Conservation (phyloP, 2,329 filamentous ascomycete species). For the Ceratocystis albifundus region DNA sequence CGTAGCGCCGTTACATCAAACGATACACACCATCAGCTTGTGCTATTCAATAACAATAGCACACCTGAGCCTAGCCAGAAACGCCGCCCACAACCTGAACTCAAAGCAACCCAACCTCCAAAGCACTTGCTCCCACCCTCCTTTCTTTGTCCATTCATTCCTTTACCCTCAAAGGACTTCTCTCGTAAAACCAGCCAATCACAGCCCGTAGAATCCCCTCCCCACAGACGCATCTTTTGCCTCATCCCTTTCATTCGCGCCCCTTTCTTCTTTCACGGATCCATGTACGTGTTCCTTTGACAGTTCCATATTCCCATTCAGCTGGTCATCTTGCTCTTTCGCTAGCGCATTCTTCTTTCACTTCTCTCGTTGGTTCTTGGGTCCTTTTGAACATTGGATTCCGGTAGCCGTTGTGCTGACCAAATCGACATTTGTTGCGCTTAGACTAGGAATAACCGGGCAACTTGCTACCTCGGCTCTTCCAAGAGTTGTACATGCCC, state of each 20-base stretch:
- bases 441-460: background rate
- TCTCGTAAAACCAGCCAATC: conserved; percentile 15
- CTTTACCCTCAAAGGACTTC: background rate
- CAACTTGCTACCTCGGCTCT: no score
- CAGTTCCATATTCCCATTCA: background rate
- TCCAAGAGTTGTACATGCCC: no score
- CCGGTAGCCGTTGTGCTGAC: no score
- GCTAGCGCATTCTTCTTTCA: no score
- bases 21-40: background rate
- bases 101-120: background rate
- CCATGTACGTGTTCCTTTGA: background rate
- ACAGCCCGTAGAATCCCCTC: background rate
- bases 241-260: background rate
- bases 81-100: no score
- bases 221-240: background rate
- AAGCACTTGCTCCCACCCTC: background rate
- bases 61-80: background rate
- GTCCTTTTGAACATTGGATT: no score
- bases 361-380: no score
- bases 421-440: background rate
- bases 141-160: background rate
- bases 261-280: background rate
- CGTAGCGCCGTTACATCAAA: background rate
- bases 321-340: background rate
- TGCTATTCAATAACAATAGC: background rate